Conservation (phyloP, 2,329 filamentous ascomycete genomes). For the Macrophomina phaseolina region DNA sequence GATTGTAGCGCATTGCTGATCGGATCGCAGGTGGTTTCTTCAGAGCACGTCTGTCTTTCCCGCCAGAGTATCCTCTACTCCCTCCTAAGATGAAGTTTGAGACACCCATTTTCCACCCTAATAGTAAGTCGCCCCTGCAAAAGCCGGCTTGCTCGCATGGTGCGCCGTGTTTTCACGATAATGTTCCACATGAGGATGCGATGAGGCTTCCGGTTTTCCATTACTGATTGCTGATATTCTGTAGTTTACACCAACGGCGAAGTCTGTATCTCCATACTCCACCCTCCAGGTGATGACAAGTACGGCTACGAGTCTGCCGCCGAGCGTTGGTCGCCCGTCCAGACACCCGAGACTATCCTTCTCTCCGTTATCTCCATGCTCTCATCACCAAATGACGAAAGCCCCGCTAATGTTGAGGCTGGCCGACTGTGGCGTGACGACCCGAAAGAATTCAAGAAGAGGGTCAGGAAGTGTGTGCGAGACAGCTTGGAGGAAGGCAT, state of each 20-base stretch:
- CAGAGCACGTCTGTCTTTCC: conserved; percentile 91
- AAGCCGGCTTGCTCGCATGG: too few relatives aligned
- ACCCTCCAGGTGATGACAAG: conserved; percentile 93
- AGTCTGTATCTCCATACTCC: conserved; percentile 98
- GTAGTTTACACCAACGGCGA: conserved; percentile 88
- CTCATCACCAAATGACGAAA: conserved; percentile 95
- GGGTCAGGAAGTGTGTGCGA: conserved; percentile 82
- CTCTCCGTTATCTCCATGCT: conserved; percentile 99
- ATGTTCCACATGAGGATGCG: too few relatives aligned
- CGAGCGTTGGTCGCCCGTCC: conserved; percentile 95
- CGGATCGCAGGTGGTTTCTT: conserved; percentile 77
- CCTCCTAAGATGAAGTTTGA: conserved; percentile 96
- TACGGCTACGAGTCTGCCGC: conserved; percentile 98
- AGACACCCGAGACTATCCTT: conserved; percentile 96
- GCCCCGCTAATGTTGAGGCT: conserved; percentile 93
- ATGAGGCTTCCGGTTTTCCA: background rate
- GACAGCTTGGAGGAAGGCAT: conserved; percentile 43
- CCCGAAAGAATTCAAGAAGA: conserved; percentile 81
- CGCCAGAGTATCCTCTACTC: conserved; percentile 94
- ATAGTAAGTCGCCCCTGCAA: conserved; percentile 64
- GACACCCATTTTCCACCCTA: conserved; percentile 94
- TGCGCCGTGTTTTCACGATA: too few relatives aligned
- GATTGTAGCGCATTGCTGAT: background rate
- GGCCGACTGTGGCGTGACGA: conserved; percentile 95
- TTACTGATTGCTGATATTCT: background rate